Evolutionary conservation across 2,329 filamentous ascomycete genomes (phyloP), one percentile per base, ranked within the genome.

Genomic region (Penicillium sp.): DNA sequence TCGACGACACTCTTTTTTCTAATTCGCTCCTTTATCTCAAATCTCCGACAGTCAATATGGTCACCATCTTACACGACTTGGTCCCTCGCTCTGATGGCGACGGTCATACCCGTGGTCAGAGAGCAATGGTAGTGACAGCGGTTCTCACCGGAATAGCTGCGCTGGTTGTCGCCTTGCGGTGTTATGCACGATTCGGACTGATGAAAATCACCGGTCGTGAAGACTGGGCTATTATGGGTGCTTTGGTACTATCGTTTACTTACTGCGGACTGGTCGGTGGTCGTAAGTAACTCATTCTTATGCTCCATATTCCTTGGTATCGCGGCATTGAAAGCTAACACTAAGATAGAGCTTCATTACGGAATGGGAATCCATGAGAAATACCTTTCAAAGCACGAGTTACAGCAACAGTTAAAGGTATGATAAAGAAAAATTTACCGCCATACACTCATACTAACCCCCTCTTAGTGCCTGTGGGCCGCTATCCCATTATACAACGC

Each of bases 161-260:
- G 4, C 11, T 70, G 4, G 55, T 68, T 26, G 69, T 72, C n/a
- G 62, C 56, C 4, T 65, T 73, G 66, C 67, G 70, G 4, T 54
- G 72, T 13, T 70, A 63, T 48, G 67, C 70, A 13, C 62, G 70
- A 37, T 31, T 67, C 16, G 64, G 67, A 1, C 48, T 73, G 53
- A 67, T 72, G 62, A 72, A 71, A 46, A 53, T 65, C n/a, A 70
- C 63, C 29, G 70, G 70, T n/a, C 68, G 65, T n/a, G 70, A 73
- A 53, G 70, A 73, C 54, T 72, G 65, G 63, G 64, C 62, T n/a
- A 70, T 73, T 55, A 14, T 72, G 6, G 48, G 60, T 19, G 65
- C 70, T 48, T 29, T 72, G 60, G 65, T 71, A 2, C 63, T 70
- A 37, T 63, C 69, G 5, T 55, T 71, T 21, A 53, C 65, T 8